Percentiles rank a stretch among this genome's conserved stretches.
These are phyloP conservation scores for Phytophthora constricta DNA, from an alignment of 352 stramenopile genomes.

Conservation along the genomic window DNA sequence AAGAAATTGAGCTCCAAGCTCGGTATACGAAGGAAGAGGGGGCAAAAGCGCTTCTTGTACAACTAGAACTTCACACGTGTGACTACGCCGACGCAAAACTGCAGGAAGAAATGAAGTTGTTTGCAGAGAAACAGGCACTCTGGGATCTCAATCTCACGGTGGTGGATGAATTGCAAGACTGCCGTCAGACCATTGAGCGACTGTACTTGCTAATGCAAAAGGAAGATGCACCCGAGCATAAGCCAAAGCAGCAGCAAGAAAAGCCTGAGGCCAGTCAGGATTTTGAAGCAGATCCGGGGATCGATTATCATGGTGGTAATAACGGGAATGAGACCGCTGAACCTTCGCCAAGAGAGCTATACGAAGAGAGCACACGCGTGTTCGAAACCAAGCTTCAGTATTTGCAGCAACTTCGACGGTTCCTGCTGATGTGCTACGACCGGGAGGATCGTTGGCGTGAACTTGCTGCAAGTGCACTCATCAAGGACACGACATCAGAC, in stretches of 20 bases:
- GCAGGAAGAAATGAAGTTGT: conserved; percentile 61
- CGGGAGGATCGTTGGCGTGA: conserved; percentile 67
- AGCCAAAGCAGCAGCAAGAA: background rate
- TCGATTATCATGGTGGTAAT: conserved; percentile 2
- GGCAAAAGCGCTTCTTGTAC: conserved; percentile 49
- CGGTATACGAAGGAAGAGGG: conserved; percentile 45
- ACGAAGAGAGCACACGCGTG: conserved; percentile 44
- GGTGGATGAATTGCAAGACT: conserved; percentile 46
- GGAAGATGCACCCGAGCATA: background rate
- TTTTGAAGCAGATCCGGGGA: background rate
- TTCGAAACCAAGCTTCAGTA: conserved; percentile 62
- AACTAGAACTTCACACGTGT: conserved; percentile 53
- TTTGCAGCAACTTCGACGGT: conserved; percentile 56
- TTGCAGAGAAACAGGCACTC: conserved; percentile 65
- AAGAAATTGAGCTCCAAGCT: conserved; percentile 28
- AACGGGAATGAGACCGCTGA: conserved; percentile 8
- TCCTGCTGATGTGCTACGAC: conserved; percentile 70
- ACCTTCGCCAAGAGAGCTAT: conserved; percentile 24
- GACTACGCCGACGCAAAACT: conserved; percentile 55
- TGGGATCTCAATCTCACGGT: conserved; percentile 62
- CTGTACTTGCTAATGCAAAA: conserved; percentile 46
- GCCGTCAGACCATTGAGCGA: conserved; percentile 49
- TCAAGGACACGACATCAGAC: conserved; percentile 67
- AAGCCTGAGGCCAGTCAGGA: background rate
- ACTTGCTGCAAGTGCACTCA: conserved; percentile 49